Conservation (phyloP, 352 stramenopile genomes). For the Phytophthora lateralis region DNA sequence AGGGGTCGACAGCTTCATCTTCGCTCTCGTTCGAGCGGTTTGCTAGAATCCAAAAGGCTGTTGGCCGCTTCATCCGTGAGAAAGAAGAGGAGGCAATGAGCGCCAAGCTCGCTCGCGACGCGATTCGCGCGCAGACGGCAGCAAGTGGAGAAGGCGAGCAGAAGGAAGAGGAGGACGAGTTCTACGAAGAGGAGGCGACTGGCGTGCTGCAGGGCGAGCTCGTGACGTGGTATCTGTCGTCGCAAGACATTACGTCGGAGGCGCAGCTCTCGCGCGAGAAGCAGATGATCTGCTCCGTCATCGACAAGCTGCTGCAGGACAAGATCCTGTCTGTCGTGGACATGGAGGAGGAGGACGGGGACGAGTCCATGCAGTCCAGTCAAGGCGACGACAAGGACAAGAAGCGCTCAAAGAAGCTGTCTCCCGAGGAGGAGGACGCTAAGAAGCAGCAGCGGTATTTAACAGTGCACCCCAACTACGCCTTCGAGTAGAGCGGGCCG, state of each 20-base stretch:
- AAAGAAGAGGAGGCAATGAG: slow-evolving; percentile 70
- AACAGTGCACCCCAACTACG: slow-evolving; percentile 83
- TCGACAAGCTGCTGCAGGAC: slow-evolving; percentile 82
- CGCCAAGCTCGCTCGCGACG: slow-evolving; percentile 50
- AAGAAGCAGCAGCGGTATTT: slow-evolving; percentile 77
- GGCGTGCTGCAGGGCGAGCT: slow-evolving; percentile 80
- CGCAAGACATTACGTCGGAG: slow-evolving; percentile 87
- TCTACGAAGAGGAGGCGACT: slow-evolving; percentile 59
- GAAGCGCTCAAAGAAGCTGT: slow-evolving; percentile 40
- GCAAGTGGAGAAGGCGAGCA: slow-evolving; percentile 19
- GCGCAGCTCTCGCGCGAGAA: slow-evolving; percentile 78
- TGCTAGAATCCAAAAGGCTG: slow-evolving; percentile 80
- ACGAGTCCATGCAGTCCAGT: slow-evolving; percentile 24
- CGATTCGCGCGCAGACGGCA: slow-evolving; percentile 28
- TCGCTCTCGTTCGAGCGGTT: slow-evolving; percentile 86
- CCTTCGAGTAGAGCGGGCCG: slow-evolving; percentile 50
- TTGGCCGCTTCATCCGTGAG: slow-evolving; percentile 80
- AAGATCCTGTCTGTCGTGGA: slow-evolving; percentile 80
- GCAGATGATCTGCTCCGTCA: slow-evolving; percentile 82
- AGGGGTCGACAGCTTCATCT: slow-evolving; percentile 31
- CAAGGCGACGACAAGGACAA: slow-evolving; percentile 31
- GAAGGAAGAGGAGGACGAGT: slow-evolving; percentile 42
- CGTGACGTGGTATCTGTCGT: slow-evolving; percentile 85
- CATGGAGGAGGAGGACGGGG: slow-evolving; percentile 44
- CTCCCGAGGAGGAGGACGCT: slow-evolving; percentile 51